Evolutionary conservation across 202 grass and related monocot species (phyloP).

Genomic region (Hordeum pubiflorum): DNA sequence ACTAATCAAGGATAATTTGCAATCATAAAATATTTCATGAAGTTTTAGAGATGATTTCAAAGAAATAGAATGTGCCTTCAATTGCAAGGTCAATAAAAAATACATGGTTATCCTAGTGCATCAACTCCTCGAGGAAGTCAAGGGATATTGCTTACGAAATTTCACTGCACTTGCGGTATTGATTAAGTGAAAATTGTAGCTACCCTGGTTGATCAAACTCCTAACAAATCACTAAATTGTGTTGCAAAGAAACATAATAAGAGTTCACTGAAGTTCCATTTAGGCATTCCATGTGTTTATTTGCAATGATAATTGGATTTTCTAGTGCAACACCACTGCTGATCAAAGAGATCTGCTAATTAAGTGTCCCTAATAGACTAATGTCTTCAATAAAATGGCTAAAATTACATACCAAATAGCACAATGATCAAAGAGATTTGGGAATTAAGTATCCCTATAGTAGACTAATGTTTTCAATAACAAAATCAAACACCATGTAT

Average conservation of each 20-base stretch:
- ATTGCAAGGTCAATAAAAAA: background rate
- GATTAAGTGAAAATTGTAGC: background rate
- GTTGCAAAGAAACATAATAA: background rate
- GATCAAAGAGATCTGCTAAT: background rate
- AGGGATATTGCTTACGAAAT: background rate
- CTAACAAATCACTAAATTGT: background rate
- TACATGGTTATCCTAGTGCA: background rate
- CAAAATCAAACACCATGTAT: background rate
- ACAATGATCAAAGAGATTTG: background rate
- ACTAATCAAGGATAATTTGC: background rate
- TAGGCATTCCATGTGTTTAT: background rate
- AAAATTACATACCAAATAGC: too few relatives aligned
- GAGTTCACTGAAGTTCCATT: background rate
- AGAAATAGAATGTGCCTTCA: background rate
- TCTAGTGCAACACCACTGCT: background rate
- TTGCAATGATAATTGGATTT: background rate
- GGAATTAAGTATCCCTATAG: background rate
- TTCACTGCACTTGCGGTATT: background rate
- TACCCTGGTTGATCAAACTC: background rate
- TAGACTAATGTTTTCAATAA: background rate
- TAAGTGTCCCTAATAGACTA: too few relatives aligned
- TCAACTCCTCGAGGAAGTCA: background rate
- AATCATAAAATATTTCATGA: background rate
- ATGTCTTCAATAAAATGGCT: too few relatives aligned
- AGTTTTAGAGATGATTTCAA: background rate